These are phyloP conservation scores for Debaryomyces robertsiae DNA, from an alignment of 1,139 yeast genomes.

Conservation along the genomic window DNA sequence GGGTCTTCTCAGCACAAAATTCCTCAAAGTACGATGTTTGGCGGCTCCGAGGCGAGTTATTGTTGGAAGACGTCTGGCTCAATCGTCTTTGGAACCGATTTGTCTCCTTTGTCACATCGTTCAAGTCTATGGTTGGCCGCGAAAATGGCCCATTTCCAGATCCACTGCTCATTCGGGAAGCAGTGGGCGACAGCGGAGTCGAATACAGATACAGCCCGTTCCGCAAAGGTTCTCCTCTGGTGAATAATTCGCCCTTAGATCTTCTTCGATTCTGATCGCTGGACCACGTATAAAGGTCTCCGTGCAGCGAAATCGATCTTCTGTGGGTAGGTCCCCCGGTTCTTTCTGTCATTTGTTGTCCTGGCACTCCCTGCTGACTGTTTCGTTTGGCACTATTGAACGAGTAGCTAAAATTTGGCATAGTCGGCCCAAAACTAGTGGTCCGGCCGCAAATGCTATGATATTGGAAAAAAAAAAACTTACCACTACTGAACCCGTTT, in stretches of 20 bases:
- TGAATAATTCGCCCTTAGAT: background rate
- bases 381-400: conserved; percentile 3
- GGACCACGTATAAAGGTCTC: background rate
- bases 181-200: background rate
- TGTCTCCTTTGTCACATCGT: conserved; percentile 10
- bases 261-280: background rate
- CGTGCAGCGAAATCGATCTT: background rate
- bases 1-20: background rate
- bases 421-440: background rate
- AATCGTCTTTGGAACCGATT: conserved; percentile 8
- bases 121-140: conserved; percentile 11
- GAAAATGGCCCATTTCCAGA: background rate
- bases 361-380: background rate
- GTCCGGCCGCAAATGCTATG: too few relatives aligned
- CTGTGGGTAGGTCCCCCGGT: background rate
- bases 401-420: conserved; percentile 8
- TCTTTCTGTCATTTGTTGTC: background rate
- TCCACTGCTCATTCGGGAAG: background rate
- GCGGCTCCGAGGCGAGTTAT: background rate
- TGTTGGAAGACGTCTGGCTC: conserved; percentile 4
- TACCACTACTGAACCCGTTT: too few relatives aligned
- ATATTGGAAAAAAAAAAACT: too few relatives aligned
- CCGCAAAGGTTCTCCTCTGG: background rate
- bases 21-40: background rate
- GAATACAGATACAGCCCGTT: background rate